phyloP scores from a whole-genome alignment of 352 stramenopile genomes.

The Halophytophthora polymorphica region DNA sequence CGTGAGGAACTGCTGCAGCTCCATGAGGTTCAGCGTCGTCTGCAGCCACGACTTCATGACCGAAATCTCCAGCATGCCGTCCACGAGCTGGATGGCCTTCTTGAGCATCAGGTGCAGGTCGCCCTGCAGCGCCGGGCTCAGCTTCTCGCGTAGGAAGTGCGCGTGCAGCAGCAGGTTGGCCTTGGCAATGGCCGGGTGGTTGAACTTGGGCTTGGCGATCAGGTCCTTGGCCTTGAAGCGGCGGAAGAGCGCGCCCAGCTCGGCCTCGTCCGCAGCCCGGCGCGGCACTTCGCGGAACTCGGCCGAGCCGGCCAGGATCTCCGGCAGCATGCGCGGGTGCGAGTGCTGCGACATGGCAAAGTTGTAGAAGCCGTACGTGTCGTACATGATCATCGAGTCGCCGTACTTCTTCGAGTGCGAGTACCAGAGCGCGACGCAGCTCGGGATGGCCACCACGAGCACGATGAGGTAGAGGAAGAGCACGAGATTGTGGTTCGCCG shows the following conservation, averaged over 20 bases:
- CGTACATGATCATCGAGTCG: constrained; percentile 99
- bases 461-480: constrained; percentile 98
- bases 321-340: constrained; percentile 93
- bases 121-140: constrained; percentile 56
- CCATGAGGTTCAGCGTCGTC: constrained; percentile 95
- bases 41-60: constrained; percentile 94
- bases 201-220: constrained; percentile 84
- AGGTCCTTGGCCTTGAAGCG: constrained; percentile 78
- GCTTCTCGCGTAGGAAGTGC: constrained; percentile 91
- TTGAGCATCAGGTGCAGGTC: constrained; percentile 97
- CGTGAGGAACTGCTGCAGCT: constrained; percentile 97
- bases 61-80: constrained; percentile 99
- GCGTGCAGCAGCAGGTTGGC: constrained; percentile 92
- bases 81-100: constrained; percentile 92
- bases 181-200: constrained; percentile 82
- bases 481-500: constrained; percentile 97
- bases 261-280: constrained; percentile 54
- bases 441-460: constrained; percentile 97
- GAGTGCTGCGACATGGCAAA: constrained; percentile 95
- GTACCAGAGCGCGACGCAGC: constrained; percentile 93
- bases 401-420: constrained; percentile 97
- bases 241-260: constrained; percentile 64
- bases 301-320: constrained; percentile 90
- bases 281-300: constrained; percentile 88
- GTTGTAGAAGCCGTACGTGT: constrained; percentile 99